phyloP scores from a whole-genome alignment of 768 basidiomycete species.

The Kwoniella dejecticola region DNA sequence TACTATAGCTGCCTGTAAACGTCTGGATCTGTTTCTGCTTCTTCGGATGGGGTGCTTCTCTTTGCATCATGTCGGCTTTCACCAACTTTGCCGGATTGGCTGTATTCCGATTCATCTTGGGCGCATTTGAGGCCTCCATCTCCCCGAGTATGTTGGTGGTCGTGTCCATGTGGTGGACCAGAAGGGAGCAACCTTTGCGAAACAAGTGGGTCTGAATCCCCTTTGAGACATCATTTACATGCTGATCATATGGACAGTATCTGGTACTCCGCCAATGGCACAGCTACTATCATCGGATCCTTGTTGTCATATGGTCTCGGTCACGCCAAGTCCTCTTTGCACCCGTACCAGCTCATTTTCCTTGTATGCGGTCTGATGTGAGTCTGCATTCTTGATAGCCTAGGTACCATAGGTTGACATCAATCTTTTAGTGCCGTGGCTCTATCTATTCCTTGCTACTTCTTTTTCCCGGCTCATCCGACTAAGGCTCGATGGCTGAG shows the following conservation, averaged over 20 bases:
- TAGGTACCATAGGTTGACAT: constrained; percentile 41
- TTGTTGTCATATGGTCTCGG: constrained; percentile 60
- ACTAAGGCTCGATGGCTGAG: constrained; percentile 38
- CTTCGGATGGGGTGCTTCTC: constrained; percentile 59
- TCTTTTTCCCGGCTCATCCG: constrained; percentile 55
- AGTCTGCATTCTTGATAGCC: constrained; percentile 2
- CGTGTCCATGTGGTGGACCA: constrained; percentile 61
- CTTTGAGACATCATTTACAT: not conserved
- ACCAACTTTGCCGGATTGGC: constrained; percentile 58
- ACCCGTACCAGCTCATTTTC: constrained; percentile 60
- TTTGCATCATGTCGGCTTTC: constrained; percentile 58
- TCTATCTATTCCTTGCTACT: constrained; percentile 18
- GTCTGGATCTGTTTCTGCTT: constrained; percentile 56
- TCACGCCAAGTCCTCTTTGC: constrained; percentile 57
- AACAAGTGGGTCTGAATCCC: constrained; percentile 24
- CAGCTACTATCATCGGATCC: constrained; percentile 45
- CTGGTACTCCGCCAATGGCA: constrained; percentile 58
- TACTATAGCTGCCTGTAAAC: constrained; percentile 38
- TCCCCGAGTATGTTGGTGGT: constrained; percentile 61
- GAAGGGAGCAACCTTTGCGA: constrained; percentile 60
- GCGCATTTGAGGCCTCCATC: constrained; percentile 62
- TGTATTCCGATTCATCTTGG: constrained; percentile 59
- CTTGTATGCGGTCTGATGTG: constrained; percentile 58
- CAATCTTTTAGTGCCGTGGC: constrained; percentile 44
- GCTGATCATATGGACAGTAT: constrained; percentile 3